A percentile compares a stretch with the other conserved stretches of the same genome.
phyloP scores from a whole-genome alignment of 1,284 basidiomycete genomes.

The Rhodofomes roseus region DNA sequence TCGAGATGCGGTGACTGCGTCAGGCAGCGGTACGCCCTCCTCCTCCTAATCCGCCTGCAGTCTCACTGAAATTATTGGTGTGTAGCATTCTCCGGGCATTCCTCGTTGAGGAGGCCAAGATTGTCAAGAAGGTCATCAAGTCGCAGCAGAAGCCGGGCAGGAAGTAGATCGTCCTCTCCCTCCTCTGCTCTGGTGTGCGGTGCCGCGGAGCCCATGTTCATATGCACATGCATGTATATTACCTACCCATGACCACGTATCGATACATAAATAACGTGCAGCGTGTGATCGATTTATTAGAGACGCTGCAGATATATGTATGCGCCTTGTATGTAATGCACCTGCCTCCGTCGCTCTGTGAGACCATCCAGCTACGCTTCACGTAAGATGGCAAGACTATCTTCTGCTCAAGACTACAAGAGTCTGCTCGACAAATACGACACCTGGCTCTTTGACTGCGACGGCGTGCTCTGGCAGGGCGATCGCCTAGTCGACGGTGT shows the following conservation, averaged over 20 bases:
- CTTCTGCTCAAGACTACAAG: conserved; percentile 48
- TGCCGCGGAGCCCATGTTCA: conserved; percentile 15
- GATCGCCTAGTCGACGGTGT: conserved; percentile 78
- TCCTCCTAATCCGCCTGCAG: background rate
- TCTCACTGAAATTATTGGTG: background rate
- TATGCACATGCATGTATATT: conserved; percentile 29
- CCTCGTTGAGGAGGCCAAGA: conserved; percentile 99
- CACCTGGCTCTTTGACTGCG: conserved; percentile 95
- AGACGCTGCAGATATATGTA: background rate
- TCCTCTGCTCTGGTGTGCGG: conserved; percentile 7
- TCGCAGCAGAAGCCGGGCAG: conserved; percentile 56
- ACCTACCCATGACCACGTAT: conserved; percentile 24
- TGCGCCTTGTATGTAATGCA: too few relatives aligned
- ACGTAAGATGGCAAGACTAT: conserved; percentile 14
- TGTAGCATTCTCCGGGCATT: conserved; percentile 94
- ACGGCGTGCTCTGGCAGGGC: conserved; percentile 94
- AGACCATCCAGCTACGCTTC: background rate
- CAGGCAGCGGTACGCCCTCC: conserved; percentile 72
- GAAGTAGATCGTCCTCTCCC: conserved; percentile 25
- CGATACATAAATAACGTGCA: conserved; percentile 21
- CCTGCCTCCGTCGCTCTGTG: background rate
- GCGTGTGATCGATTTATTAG: background rate
- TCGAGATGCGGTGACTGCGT: conserved; percentile 93
- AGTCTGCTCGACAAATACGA: conserved; percentile 75
- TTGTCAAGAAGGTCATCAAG: conserved; percentile 99